Percentiles rank a stretch among this genome's conserved stretches.
Conservation (phyloP, 2,329 filamentous ascomycete species). For the Calonectria honghensis region DNA sequence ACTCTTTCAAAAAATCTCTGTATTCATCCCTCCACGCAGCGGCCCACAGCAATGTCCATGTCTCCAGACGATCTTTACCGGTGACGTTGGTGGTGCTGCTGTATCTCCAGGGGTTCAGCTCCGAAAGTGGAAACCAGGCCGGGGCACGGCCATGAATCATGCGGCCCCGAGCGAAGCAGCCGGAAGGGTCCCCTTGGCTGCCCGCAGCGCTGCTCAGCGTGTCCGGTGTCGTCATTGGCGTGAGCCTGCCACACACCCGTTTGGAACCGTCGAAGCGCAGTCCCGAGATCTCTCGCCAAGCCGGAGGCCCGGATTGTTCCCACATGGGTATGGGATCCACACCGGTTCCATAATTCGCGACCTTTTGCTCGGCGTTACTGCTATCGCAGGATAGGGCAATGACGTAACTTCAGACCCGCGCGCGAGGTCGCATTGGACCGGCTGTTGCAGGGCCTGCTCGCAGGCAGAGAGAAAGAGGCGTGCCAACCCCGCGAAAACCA, state of each 20-base stretch:
- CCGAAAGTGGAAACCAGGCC: slow-evolving; percentile 24
- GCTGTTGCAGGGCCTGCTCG: not conserved
- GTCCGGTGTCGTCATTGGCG: slow-evolving; percentile 45
- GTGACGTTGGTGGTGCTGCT: slow-evolving; percentile 32
- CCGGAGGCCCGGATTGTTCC: slow-evolving; percentile 43
- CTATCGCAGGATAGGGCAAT: slow-evolving; percentile 13
- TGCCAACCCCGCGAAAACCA: slow-evolving; percentile 26
- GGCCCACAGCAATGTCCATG: slow-evolving; percentile 45
- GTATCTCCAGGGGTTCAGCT: not conserved
- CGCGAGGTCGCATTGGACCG: slow-evolving; percentile 1
- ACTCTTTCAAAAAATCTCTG: slow-evolving; percentile 36
- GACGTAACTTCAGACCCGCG: slow-evolving; percentile 9
- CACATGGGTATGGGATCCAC: slow-evolving; percentile 34
- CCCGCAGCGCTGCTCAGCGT: not conserved
- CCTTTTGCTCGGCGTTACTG: slow-evolving; percentile 50
- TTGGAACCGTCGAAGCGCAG: not conserved
- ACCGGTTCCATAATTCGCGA: slow-evolving; percentile 29
- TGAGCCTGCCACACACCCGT: not conserved
- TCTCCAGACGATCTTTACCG: slow-evolving; percentile 47
- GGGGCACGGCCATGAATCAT: slow-evolving; percentile 42
- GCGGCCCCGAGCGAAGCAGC: slow-evolving; percentile 11
- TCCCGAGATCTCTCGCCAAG: slow-evolving; percentile 51
- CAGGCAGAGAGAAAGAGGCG: not conserved
- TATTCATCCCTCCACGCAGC: slow-evolving; percentile 37
- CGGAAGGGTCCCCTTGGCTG: not conserved